Evolutionary conservation across 2,329 filamentous ascomycete species (phyloP).

Genomic region (Monilinia laxa): DNA sequence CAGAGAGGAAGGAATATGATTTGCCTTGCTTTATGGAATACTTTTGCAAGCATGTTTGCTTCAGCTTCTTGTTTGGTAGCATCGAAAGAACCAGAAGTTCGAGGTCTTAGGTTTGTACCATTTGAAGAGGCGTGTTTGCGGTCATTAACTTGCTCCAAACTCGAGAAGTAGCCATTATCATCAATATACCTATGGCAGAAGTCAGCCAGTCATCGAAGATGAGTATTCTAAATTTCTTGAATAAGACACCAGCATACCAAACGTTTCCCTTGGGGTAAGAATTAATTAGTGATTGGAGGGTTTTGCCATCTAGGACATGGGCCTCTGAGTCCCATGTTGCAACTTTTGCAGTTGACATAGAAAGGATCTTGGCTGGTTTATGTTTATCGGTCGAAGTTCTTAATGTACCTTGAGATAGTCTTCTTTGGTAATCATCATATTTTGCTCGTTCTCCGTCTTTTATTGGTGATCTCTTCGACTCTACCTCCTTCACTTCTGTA

Average conservation of each 20-base stretch:
- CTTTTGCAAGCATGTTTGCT: slow-evolving; percentile 33
- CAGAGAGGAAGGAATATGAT: slow-evolving; percentile 39
- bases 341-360: slow-evolving; percentile 32
- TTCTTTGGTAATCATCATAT: slow-evolving; percentile 8
- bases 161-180: slow-evolving; percentile 37
- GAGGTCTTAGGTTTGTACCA: slow-evolving; percentile 19
- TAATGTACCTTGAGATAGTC: slow-evolving; percentile 26
- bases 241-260: slow-evolving; percentile 29
- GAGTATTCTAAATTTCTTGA: background rate
- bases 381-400: slow-evolving; percentile 31
- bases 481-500: slow-evolving; percentile 23
- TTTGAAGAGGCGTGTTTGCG: slow-evolving; percentile 13
- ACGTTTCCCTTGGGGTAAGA: slow-evolving; percentile 39
- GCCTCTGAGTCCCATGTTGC: slow-evolving; percentile 30
- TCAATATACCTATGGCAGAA: slow-evolving; percentile 29
- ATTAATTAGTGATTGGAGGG: slow-evolving; percentile 33
- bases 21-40: slow-evolving; percentile 37
- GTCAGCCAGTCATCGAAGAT: background rate
- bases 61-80: slow-evolving; percentile 32
- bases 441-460: background rate
- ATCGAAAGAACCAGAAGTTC: slow-evolving; percentile 24
- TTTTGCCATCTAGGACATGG: slow-evolving; percentile 32
- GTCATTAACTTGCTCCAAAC: slow-evolving; percentile 34
- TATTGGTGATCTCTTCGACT: background rate
- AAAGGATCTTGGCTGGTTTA: slow-evolving; percentile 34